phyloP scores from a whole-genome alignment of 164 flowering plant species.

The Liriodendron chinense region DNA sequence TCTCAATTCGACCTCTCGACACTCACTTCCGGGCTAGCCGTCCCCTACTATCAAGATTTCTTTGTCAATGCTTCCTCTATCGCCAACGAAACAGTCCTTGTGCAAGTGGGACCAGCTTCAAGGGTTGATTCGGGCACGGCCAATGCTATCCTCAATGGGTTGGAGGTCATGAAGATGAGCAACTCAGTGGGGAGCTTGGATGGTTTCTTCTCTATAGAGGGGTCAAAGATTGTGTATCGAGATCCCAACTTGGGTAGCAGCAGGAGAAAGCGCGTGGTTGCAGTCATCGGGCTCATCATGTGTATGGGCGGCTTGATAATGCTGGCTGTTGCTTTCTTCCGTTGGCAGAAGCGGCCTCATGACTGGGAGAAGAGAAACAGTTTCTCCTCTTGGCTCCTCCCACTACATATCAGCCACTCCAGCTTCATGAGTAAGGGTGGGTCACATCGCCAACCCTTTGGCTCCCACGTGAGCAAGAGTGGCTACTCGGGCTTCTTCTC shows the following conservation, averaged over 20 bases:
- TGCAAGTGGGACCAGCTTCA: conserved; percentile 77
- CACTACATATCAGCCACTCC: conserved; percentile 76
- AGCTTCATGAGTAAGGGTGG: conserved; percentile 56
- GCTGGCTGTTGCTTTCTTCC: conserved; percentile 31
- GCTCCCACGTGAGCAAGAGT: conserved; percentile 38
- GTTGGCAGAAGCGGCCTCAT: conserved; percentile 29
- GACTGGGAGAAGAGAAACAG: conserved; percentile 30
- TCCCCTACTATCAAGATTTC: conserved; percentile 68
- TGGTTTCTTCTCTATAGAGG: conserved; percentile 51
- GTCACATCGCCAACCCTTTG: conserved; percentile 61
- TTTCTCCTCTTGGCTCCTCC: conserved; percentile 54
- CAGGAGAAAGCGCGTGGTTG: conserved; percentile 35
- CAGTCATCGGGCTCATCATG: conserved; percentile 39
- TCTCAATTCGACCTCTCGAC: conserved; percentile 57
- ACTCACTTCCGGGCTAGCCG: conserved; percentile 36
- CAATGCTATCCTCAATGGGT: conserved; percentile 73
- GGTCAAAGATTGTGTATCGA: conserved; percentile 29
- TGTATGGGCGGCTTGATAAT: conserved; percentile 34
- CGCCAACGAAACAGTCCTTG: conserved; percentile 42
- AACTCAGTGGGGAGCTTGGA: conserved; percentile 62
- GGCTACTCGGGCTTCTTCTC: background rate
- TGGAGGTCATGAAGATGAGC: conserved; percentile 86
- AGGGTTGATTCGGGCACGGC: conserved; percentile 30
- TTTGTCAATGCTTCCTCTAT: conserved; percentile 46
- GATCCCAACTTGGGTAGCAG: conserved; percentile 26